Conservation (phyloP, 768 basidiomycete species). For the Serpula lacrymans region DNA sequence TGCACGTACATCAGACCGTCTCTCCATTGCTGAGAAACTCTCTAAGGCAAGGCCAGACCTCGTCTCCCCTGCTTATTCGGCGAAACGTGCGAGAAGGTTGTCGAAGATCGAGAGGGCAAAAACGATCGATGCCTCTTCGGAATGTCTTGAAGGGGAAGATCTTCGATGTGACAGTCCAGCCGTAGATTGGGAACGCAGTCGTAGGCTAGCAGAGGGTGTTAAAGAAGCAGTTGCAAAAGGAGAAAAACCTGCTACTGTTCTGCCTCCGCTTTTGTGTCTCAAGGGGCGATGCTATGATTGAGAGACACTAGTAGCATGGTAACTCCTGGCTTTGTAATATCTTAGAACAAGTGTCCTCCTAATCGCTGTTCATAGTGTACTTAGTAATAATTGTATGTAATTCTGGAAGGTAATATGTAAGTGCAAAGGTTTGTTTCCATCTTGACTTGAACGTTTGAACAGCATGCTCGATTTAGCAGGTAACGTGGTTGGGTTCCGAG, state of each 20-base stretch:
- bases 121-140: background rate
- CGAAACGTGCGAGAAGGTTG: slow-evolving; percentile 21
- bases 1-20: slow-evolving; percentile 13
- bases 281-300: background rate
- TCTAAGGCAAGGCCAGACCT: slow-evolving; percentile 43
- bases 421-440: no score
- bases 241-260: slow-evolving; percentile 14
- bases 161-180: background rate
- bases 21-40: slow-evolving; percentile 35
- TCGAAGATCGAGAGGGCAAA: slow-evolving; percentile 9
- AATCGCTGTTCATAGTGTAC: no score
- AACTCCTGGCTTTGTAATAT: no score
- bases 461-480: no score
- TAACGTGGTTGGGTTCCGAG: no score
- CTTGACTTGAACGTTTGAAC: no score
- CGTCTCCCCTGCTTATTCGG: slow-evolving; percentile 28
- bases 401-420: no score
- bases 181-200: slow-evolving; percentile 27
- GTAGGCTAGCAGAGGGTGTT: slow-evolving; percentile 17
- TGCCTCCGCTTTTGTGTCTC: slow-evolving; percentile 23
- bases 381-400: no score
- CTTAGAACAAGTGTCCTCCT: no score
- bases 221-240: slow-evolving; percentile 18
- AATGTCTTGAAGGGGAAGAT: slow-evolving; percentile 9
- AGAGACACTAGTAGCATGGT: no score